Percentiles rank a stretch among this genome's conserved stretches.
Conservation (phyloP, 2,329 filamentous ascomycete species). For the Rhynchosporium graminicola region DNA sequence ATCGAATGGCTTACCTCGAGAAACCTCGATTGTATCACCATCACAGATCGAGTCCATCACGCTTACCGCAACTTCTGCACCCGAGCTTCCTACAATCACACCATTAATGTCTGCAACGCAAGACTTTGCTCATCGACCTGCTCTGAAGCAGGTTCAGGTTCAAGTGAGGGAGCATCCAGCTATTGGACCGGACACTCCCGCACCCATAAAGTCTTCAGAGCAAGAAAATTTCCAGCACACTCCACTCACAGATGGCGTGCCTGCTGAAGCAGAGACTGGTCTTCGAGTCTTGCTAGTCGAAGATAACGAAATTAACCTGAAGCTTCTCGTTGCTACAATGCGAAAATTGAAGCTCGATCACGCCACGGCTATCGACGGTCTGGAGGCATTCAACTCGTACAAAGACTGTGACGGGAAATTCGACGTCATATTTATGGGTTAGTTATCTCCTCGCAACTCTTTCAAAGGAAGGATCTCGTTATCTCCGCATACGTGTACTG, state of each 20-base stretch:
- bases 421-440: constrained; percentile 52
- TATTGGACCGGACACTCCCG: neutral
- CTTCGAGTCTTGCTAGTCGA: constrained; percentile 44
- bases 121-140: constrained; percentile 17
- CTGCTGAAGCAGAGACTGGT: constrained; percentile 12
- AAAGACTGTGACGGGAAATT: constrained; percentile 39
- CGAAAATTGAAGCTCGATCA: constrained; percentile 40
- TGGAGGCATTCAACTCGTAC: constrained; percentile 48
- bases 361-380: constrained; percentile 47
- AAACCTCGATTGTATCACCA: constrained; percentile 9
- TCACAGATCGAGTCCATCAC: constrained; percentile 6
- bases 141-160: neutral
- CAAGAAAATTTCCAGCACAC: neutral
- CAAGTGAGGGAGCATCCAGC: constrained; percentile 5
- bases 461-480: neutral
- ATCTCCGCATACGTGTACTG: neutral
- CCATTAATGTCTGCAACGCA: constrained; percentile 15
- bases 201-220: neutral
- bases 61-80: neutral
- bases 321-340: constrained; percentile 39
- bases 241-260: neutral
- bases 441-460: constrained; percentile 10
- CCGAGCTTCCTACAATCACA: constrained; percentile 1
- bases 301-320: constrained; percentile 47
- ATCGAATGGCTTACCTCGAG: constrained; percentile 4